Conservation (phyloP, 2,329 filamentous ascomycete genomes). For the Trichocomaceae sp. region DNA sequence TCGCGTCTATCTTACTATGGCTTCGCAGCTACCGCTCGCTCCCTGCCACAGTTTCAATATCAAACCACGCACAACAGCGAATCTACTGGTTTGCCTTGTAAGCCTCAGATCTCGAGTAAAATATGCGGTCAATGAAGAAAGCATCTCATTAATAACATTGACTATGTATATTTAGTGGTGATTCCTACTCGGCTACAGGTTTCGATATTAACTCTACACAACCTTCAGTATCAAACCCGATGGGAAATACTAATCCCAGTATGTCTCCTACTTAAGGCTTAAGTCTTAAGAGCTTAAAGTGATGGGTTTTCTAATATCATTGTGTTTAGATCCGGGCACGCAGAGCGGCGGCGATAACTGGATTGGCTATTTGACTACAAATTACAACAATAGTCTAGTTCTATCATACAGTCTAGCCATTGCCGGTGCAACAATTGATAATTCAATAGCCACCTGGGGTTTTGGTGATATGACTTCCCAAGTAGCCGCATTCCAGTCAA, state of each 20-base stretch:
- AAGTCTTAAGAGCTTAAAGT: neutral
- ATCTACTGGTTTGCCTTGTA: slow-evolving; percentile 13
- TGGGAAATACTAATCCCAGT: slow-evolving; percentile 10
- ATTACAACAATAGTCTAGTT: slow-evolving; percentile 5
- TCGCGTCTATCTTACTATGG: slow-evolving; percentile 8
- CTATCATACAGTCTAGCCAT: slow-evolving; percentile 6
- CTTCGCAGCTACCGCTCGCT: slow-evolving; percentile 4
- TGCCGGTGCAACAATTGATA: slow-evolving; percentile 12
- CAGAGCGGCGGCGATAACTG: slow-evolving; percentile 12
- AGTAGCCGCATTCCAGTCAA: slow-evolving; percentile 10
- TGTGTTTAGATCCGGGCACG: slow-evolving; percentile 6
- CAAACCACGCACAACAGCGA: neutral
- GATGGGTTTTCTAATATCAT: neutral
- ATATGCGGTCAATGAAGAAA: neutral
- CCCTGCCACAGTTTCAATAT: neutral
- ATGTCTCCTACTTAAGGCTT: neutral
- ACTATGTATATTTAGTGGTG: slow-evolving; percentile 6
- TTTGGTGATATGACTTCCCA: slow-evolving; percentile 12
- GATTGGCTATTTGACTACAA: slow-evolving; percentile 10
- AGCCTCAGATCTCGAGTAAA: neutral
- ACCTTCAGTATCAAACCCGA: slow-evolving; percentile 7
- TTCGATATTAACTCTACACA: slow-evolving; percentile 9
- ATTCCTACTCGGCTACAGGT: slow-evolving; percentile 9
- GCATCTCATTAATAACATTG: neutral
- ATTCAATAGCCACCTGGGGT: slow-evolving; percentile 11